A percentile compares a stretch with the other conserved stretches of the same genome.
Conservation (phyloP, 345 rosid genomes). For the Passiflora organensis region DNA sequence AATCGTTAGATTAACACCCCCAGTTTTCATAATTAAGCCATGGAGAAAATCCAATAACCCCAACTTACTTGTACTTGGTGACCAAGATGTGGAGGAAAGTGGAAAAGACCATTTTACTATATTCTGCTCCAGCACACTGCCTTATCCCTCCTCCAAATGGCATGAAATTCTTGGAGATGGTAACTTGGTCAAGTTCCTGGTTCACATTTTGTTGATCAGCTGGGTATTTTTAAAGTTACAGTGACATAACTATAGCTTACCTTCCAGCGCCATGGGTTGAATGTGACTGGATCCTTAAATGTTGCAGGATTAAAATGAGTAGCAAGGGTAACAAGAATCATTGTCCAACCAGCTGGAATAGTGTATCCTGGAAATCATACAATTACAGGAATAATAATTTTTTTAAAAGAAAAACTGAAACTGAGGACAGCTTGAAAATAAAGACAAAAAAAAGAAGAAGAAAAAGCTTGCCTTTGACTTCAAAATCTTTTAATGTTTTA, state of each 20-base stretch:
- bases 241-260: too few relatives aligned
- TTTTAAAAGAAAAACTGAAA: too few relatives aligned
- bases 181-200: slow-evolving; percentile 8
- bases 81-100: slow-evolving; percentile 22
- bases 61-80: slow-evolving; percentile 18
- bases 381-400: too few relatives aligned
- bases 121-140: slow-evolving; percentile 24
- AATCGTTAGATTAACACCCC: too few relatives aligned
- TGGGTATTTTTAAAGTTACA: too few relatives aligned
- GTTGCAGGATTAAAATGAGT: slow-evolving; percentile 25
- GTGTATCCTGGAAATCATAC: slow-evolving; percentile 33
- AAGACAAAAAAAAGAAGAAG: too few relatives aligned
- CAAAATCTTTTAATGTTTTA: too few relatives aligned
- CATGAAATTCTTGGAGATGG: slow-evolving; percentile 8
- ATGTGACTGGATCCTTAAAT: slow-evolving; percentile 32
- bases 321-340: slow-evolving; percentile 23
- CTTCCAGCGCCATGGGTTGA: slow-evolving; percentile 55
- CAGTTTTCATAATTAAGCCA: neutral
- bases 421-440: too few relatives aligned
- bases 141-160: too few relatives aligned
- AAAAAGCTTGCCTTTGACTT: too few relatives aligned
- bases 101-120: slow-evolving; percentile 7
- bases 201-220: too few relatives aligned
- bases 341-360: slow-evolving; percentile 43
- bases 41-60: neutral